Conservation (phyloP, 371 early-diverging fungal species). For the Apophysomyces sp. region DNA sequence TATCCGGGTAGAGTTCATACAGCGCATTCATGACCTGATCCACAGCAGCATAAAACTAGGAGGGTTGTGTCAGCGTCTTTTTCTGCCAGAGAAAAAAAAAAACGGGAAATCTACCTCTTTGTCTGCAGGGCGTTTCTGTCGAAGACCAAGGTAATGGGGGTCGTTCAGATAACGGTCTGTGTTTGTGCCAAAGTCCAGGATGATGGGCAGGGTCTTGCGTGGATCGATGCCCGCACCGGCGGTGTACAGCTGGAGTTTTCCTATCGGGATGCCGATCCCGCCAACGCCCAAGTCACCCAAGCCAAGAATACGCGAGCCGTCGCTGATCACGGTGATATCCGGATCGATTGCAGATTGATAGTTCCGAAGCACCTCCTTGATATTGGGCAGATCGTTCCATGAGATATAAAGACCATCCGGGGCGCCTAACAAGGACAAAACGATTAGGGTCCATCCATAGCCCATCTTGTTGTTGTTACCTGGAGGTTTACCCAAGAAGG, state of each 20-base stretch:
- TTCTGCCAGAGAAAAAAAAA: slow-evolving; percentile 1
- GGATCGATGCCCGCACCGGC: slow-evolving; percentile 92
- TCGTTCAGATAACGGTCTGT: slow-evolving; percentile 76
- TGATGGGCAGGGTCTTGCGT: slow-evolving; percentile 81
- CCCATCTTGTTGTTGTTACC: slow-evolving; percentile 34
- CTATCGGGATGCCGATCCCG: slow-evolving; percentile 92
- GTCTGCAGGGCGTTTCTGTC: slow-evolving; percentile 69
- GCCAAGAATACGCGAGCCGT: slow-evolving; percentile 91
- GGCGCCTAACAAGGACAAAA: slow-evolving; percentile 14
- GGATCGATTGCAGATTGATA: slow-evolving; percentile 57
- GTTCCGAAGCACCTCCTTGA: slow-evolving; percentile 72
- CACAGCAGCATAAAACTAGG: slow-evolving; percentile 73
- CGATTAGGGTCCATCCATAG: neutral
- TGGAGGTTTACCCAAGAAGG: slow-evolving; percentile 69
- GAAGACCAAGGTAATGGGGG: slow-evolving; percentile 83
- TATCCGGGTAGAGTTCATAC: slow-evolving; percentile 65
- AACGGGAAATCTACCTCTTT: slow-evolving; percentile 30
- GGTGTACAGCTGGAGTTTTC: slow-evolving; percentile 88
- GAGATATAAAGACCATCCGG: slow-evolving; percentile 88
- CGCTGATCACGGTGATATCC: slow-evolving; percentile 88
- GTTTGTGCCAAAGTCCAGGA: slow-evolving; percentile 89
- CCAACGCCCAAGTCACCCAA: slow-evolving; percentile 90
- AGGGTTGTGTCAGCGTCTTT: neutral
- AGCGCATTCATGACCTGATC: slow-evolving; percentile 80
- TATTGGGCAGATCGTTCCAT: slow-evolving; percentile 66